Conservation (phyloP, 345 rosid species). For the Eucalyptus viminalis region DNA sequence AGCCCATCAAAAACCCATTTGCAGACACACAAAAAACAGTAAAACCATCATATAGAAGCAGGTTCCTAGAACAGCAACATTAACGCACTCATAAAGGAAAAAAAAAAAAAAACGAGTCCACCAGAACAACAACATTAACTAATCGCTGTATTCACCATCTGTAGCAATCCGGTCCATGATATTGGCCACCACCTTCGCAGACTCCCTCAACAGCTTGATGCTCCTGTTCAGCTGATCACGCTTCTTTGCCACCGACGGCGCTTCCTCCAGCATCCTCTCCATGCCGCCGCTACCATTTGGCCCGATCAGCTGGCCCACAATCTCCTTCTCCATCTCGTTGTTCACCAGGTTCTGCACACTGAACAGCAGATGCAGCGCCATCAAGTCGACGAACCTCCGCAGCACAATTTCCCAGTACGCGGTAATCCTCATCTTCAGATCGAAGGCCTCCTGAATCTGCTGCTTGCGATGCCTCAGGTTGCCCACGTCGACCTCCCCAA, state of each 20-base stretch:
- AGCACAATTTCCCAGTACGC: slow-evolving; percentile 14
- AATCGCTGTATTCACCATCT: background rate
- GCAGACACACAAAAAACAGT: background rate
- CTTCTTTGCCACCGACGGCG: slow-evolving; percentile 5
- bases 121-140: background rate
- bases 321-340: background rate
- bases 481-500: background rate
- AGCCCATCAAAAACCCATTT: background rate
- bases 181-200: slow-evolving; percentile 1
- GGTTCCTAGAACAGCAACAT: background rate
- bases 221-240: slow-evolving; percentile 9
- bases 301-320: background rate
- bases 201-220: slow-evolving; percentile 2
- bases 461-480: background rate
- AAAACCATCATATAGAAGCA: background rate
- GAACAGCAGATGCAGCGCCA: slow-evolving; percentile 4
- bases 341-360: background rate
- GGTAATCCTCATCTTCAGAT: slow-evolving; percentile 11
- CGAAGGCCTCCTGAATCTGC: background rate
- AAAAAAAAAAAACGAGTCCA: too few relatives aligned
- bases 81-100: background rate
- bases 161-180: background rate
- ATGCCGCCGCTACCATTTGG: background rate
- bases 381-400: slow-evolving; percentile 10
- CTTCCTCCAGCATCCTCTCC: slow-evolving; percentile 9